Base-by-base conservation (phyloP, 345 rosid species). In the Salix exigua region DNA sequence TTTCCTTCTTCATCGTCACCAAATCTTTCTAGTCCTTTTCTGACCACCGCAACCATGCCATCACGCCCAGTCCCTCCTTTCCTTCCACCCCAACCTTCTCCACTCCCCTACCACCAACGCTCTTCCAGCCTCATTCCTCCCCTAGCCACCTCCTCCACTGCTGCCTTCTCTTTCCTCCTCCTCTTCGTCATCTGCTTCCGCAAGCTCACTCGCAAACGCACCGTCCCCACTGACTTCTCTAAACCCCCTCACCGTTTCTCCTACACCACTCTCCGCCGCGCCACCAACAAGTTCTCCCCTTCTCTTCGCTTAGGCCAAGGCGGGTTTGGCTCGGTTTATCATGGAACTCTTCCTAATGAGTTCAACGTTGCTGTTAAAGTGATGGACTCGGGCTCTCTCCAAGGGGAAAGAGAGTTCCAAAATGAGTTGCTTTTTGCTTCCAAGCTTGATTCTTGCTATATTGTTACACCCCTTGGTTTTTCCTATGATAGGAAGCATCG, bases 341-440 rank as follows among this genome's bases (percentile, higher is more conserved):
- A 90, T 19, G 95, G 89, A 5, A 72, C 84, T 13, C 87, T 89
- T 8, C 84, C 91, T 42, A 69, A 71, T 30, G 84, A 6, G 71
- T 79, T 80, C n/a, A 73, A 77, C 23, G 83, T 91, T 10, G 99
- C 97, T 68, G 93, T 95, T 70, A 95, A 95, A 81, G 88, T 90
- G 55, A 93, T 95, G 97, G 99, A 95, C 83, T 87, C 89, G 7
- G 95, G 97, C 13, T 93, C 99, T 18, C 88, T 95, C 30, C 99
- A 95, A 62, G 97, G 97, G 3, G 99, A 95, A 84, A 80, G 99
- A 0, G 99, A 95, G 86, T 95, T 95, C 82, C 92, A 93, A 53
- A 95, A 95, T 88, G 99, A 95, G 87, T 83, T 95, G 25, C 84
- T 84, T 76, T 91, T 95, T 76, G 93, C 94, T 62, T 90, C 96